Evolutionary conservation across 192 early-diverging fungal species (phyloP).

Genomic region (Spinellus fusiger): DNA sequence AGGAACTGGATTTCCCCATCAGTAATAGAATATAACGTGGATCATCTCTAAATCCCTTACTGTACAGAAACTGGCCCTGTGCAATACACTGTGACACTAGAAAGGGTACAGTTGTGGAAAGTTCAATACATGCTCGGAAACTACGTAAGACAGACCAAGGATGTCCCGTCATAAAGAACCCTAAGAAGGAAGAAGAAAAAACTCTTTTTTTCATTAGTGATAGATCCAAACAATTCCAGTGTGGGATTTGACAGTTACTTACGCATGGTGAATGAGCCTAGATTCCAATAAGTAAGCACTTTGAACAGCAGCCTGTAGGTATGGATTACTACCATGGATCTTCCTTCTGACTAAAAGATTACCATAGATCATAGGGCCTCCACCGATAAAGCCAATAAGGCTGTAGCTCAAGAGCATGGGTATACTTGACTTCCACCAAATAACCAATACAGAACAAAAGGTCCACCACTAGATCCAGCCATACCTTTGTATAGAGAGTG

Average conservation of each 20-base stretch:
- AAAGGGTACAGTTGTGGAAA: conserved; percentile 49
- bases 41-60: conserved; percentile 4
- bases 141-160: conserved; percentile 37
- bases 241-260: background rate
- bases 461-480: conserved; percentile 49
- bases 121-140: conserved; percentile 34
- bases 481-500: conserved; percentile 23
- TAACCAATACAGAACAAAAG: conserved; percentile 49
- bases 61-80: conserved; percentile 39
- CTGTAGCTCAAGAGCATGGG: conserved; percentile 16
- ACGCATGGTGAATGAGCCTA: conserved; percentile 21
- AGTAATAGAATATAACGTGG: too few relatives aligned
- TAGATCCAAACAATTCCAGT: background rate
- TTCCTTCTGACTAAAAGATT: conserved; percentile 4
- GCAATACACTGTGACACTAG: conserved; percentile 35
- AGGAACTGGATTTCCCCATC: too few relatives aligned
- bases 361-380: conserved; percentile 37
- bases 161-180: conserved; percentile 3
- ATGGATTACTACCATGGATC: background rate
- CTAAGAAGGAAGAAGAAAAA: background rate
- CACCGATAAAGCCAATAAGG: conserved; percentile 45
- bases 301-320: conserved; percentile 21
- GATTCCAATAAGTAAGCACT: conserved; percentile 18
- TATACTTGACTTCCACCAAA: conserved; percentile 45
- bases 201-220: too few relatives aligned